These are phyloP conservation scores for Microbotryomycetes sp. DNA, from an alignment of 1,284 basidiomycete species.

Conservation along the genomic window DNA sequence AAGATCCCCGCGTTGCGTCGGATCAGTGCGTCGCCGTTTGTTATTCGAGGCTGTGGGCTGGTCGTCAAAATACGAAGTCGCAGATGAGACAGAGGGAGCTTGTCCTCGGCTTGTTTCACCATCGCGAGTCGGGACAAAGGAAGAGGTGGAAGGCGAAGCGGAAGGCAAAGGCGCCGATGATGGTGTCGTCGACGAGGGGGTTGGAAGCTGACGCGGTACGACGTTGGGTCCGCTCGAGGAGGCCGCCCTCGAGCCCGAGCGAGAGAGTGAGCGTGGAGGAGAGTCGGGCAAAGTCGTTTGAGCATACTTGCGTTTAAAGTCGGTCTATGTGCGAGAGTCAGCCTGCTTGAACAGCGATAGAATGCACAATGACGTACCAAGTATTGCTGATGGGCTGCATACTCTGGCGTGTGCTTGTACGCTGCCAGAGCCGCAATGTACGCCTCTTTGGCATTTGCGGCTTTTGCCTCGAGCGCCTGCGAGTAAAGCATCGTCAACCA, in stretches of 20 bases:
- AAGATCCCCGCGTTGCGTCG: too few relatives aligned
- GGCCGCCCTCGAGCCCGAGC: not conserved
- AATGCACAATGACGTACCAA: not conserved
- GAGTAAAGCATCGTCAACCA: not conserved
- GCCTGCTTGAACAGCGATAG: not conserved
- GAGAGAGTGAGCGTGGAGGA: not conserved
- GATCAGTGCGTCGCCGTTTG: too few relatives aligned
- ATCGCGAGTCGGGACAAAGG: too few relatives aligned
- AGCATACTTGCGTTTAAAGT: not conserved
- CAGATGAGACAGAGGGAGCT: too few relatives aligned
- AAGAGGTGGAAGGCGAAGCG: too few relatives aligned
- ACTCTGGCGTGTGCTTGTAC: not conserved
- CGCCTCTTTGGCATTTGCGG: not conserved
- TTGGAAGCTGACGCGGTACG: not conserved
- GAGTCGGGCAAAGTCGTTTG: not conserved
- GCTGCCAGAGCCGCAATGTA: not conserved
- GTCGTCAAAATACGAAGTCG: too few relatives aligned
- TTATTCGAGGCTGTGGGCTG: too few relatives aligned
- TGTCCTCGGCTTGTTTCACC: too few relatives aligned
- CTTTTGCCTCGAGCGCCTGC: not conserved
- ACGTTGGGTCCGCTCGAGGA: not conserved
- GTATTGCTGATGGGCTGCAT: not conserved
- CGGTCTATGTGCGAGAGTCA: not conserved
- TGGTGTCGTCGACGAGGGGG: not conserved
- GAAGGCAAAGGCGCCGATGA: not conserved